Evolutionary conservation across 2,329 filamentous ascomycete species (phyloP), one percentile per base, ranked within the genome.

Genomic region (Pyrenochaeta sp.): DNA sequence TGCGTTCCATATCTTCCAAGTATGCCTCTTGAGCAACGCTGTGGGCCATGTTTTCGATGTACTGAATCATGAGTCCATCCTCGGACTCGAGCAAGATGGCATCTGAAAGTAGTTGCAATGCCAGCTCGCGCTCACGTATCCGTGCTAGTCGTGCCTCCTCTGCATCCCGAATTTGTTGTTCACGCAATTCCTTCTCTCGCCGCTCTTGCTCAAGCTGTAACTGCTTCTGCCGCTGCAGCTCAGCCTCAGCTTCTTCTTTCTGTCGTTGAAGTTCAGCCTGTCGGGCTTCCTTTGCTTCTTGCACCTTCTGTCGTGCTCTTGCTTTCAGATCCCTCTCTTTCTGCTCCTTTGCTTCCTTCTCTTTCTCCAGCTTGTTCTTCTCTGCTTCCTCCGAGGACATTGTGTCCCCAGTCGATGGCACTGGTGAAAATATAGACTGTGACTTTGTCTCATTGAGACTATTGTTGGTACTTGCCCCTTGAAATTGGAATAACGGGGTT

Each of bases 11-110:
- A 41, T 58, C 64, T 8, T 68, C 59, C 23, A 71, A 44, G 35
- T 69, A 44, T 32, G 65, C 65, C 22, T 65, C 58, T 3, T 60
- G 55, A n/a, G 74, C 66, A 8, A 72, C 60, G 8, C 65, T 60
- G 4, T 60, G 54, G 17, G 72, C 61, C 32, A 59, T 55, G 31
- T 71, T 72, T 29, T 77, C 73, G 18, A 78, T 54, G 42, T 71
- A 78, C 41, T 78, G 75, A 41, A 72, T 61, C 23, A 78, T 52
- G 14, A 77, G 58, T n/a, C 76, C 76, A 2, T 63, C 53, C n/a
- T 59, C 55, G 0, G 63, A 58, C 20, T 72, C 63, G 2, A 70
- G 54, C n/a, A 74, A 62, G 11, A 77, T 35, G 29, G 69, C 67
- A 4, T 56, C 48, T 4, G 74, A 68, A n/a, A 77, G 55, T 7